Evolutionary conservation across 176 grass and related monocot species (phyloP).

Genomic region (Eleusine indica): DNA sequence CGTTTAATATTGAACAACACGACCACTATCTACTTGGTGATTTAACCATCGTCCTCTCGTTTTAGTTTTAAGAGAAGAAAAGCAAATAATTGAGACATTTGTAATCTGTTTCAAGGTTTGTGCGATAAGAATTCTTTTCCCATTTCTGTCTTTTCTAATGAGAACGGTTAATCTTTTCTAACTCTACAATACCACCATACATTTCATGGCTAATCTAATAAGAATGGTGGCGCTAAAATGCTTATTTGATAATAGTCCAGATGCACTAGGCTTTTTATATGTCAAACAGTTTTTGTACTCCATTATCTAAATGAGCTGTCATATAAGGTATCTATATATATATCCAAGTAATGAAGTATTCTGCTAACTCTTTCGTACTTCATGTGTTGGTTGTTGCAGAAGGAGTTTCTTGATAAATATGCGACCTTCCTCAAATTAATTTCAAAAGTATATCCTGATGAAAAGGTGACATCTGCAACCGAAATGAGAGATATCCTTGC

Average conservation of each 20-base stretch:
- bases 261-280: background rate
- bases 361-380: conserved; percentile 5
- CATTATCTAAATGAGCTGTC: background rate
- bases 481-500: conserved; percentile 77
- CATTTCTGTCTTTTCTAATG: too few relatives aligned
- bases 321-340: background rate
- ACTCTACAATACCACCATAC: background rate
- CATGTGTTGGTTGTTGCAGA: conserved; percentile 51
- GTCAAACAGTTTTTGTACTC: background rate
- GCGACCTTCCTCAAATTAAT: conserved; percentile 80
- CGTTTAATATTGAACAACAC: too few relatives aligned
- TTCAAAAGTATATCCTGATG: conserved; percentile 84
- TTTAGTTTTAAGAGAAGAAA: background rate
- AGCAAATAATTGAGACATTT: background rate
- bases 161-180: too few relatives aligned
- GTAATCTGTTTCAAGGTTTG: conserved; percentile 1
- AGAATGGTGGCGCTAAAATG: background rate
- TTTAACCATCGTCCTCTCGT: background rate
- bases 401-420: conserved; percentile 96
- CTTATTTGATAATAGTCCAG: background rate
- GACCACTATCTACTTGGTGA: too few relatives aligned
- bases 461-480: conserved; percentile 60
- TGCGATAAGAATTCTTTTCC: background rate
- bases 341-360: background rate
- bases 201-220: background rate